phyloP scores from a whole-genome alignment of 495 filamentous ascomycete species.

The Gamarada debralockiae region DNA sequence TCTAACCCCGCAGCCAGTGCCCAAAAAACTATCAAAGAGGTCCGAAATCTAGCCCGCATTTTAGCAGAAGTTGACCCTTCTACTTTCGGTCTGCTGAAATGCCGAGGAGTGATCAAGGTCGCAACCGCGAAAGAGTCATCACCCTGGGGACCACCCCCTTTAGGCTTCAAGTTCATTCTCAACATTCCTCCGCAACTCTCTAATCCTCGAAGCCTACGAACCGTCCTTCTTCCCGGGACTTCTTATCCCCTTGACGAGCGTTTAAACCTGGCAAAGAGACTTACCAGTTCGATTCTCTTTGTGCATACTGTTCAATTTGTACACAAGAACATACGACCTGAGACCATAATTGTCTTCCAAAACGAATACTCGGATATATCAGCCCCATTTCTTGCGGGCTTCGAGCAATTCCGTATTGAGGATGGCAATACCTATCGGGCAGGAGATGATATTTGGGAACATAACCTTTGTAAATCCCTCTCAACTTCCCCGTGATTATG shows the following conservation, averaged over 20 bases:
- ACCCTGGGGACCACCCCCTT: too few species aligned
- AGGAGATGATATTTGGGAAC: slow-evolving; percentile 40
- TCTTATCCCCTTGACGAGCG: not conserved
- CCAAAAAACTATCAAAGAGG: slow-evolving; percentile 22
- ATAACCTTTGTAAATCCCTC: slow-evolving; percentile 38
- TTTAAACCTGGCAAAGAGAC: slow-evolving; percentile 34
- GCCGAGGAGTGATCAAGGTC: slow-evolving; percentile 34
- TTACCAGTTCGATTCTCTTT: slow-evolving; percentile 43
- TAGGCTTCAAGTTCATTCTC: slow-evolving; percentile 1
- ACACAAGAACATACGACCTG: slow-evolving; percentile 56
- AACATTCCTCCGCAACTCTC: slow-evolving; percentile 6
- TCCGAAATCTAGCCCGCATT: slow-evolving; percentile 36
- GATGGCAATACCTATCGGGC: slow-evolving; percentile 33
- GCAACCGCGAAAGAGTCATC: not conserved
- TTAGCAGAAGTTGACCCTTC: slow-evolving; percentile 33
- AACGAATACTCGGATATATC: slow-evolving; percentile 18
- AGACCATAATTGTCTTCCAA: slow-evolving; percentile 44
- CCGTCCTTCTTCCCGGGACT: not conserved
- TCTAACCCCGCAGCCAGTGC: slow-evolving; percentile 15
- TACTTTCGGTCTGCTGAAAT: slow-evolving; percentile 44
- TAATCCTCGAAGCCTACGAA: slow-evolving; percentile 3
- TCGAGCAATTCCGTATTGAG: slow-evolving; percentile 42
- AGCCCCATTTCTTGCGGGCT: slow-evolving; percentile 43
- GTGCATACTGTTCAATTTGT: slow-evolving; percentile 50
- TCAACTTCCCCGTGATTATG: not conserved